A percentile compares a stretch with the other conserved stretches of the same genome.
Evolutionary conservation across 164 flowering plant species (phyloP).

Genomic region (Platanus orientalis): DNA sequence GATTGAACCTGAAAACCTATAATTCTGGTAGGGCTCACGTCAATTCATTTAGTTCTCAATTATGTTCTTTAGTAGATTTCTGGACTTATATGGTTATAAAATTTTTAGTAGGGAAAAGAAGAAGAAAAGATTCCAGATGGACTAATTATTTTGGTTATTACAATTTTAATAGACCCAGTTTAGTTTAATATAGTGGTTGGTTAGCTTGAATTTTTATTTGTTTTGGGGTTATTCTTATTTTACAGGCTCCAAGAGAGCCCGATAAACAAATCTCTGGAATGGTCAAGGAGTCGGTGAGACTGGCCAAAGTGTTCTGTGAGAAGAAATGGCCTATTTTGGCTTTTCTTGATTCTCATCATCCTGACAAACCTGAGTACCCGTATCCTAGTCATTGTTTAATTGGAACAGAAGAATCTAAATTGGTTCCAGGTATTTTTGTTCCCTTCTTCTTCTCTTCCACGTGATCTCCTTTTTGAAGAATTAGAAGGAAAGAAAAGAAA

Average conservation of each 20-base stretch:
- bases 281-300: slow-evolving; percentile 63
- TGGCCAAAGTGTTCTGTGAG: slow-evolving; percentile 60
- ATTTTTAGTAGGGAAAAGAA: neutral
- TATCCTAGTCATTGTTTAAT: slow-evolving; percentile 86
- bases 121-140: too few species aligned
- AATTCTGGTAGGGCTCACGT: too few species aligned
- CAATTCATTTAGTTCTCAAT: too few species aligned
- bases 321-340: slow-evolving; percentile 82
- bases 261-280: slow-evolving; percentile 63
- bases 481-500: too few species aligned
- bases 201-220: neutral
- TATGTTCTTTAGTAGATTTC: too few species aligned
- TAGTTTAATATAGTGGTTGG: neutral
- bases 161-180: neutral
- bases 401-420: slow-evolving; percentile 75
- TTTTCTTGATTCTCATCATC: slow-evolving; percentile 78
- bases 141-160: neutral
- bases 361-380: slow-evolving; percentile 81
- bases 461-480: neutral
- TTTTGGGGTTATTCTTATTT: neutral
- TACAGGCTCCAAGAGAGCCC: slow-evolving; percentile 71
- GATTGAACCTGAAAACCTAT: too few species aligned
- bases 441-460: neutral
- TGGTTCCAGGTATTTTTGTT: slow-evolving; percentile 27
- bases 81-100: neutral